Evolutionary conservation across 352 stramenopile genomes (phyloP).

Genomic region (Phytophthora citrophthora): DNA sequence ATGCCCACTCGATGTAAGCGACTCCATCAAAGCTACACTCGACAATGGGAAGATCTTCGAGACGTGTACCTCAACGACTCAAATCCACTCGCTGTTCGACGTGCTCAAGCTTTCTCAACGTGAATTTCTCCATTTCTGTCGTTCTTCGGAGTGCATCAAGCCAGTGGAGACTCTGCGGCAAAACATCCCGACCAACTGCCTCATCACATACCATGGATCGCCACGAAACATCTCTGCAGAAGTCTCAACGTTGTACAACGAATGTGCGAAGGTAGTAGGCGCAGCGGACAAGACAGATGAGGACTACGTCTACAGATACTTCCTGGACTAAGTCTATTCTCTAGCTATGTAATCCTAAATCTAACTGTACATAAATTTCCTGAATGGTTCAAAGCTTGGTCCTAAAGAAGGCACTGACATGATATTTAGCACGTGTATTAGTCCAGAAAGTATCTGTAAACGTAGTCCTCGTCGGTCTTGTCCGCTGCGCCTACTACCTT

Average conservation of each 20-base stretch:
- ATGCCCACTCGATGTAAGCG: constrained; percentile 8
- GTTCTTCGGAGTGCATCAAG: constrained; percentile 23
- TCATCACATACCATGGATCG: background rate
- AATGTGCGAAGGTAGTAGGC: background rate
- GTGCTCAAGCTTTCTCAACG: constrained; percentile 23
- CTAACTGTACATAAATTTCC: no score
- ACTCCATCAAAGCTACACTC: constrained; percentile 17
- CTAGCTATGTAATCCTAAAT: no score
- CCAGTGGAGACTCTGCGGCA: constrained; percentile 19
- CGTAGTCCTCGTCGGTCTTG: background rate
- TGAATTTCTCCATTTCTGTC: constrained; percentile 34
- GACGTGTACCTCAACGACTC: constrained; percentile 6
- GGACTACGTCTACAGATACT: background rate
- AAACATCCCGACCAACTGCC: background rate
- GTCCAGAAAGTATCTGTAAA: background rate
- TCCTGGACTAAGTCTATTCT: background rate
- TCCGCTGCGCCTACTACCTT: background rate
- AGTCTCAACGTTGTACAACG: background rate
- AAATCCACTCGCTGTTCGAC: constrained; percentile 25
- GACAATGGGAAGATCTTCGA: constrained; percentile 27
- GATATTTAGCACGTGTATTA: background rate
- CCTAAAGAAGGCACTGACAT: no score
- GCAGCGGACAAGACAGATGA: background rate
- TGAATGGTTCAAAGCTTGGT: no score
- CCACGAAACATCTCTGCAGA: background rate